Conservation (phyloP, 1,284 basidiomycete genomes). For the Grifola frondosa region DNA sequence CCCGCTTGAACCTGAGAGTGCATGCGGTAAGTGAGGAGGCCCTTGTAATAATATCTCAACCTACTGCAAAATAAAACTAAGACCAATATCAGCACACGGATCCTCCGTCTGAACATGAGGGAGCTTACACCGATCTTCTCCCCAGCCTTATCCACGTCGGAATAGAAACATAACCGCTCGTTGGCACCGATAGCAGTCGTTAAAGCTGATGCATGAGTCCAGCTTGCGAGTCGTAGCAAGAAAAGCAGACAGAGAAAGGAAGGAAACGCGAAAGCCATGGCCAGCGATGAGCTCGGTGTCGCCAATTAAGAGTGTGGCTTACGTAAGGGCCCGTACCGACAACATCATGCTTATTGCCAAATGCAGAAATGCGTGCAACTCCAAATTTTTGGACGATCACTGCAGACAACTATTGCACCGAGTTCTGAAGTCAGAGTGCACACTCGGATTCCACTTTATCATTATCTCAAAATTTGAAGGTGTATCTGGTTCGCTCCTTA, state of each 20-base stretch:
- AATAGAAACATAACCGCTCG: constrained; percentile 92
- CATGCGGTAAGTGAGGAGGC: constrained; percentile 5
- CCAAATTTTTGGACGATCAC: too few relatives aligned
- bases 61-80: constrained; percentile 61
- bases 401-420: too few relatives aligned
- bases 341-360: too few relatives aligned
- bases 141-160: constrained; percentile 91
- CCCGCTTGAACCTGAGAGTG: constrained; percentile 97
- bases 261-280: constrained; percentile 25
- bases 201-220: constrained; percentile 63
- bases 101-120: not conserved
- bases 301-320: constrained; percentile 13
- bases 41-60: constrained; percentile 34
- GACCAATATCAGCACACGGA: not conserved
- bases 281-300: constrained; percentile 23
- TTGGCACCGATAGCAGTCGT: constrained; percentile 87
- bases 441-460: too few relatives aligned
- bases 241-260: constrained; percentile 22
- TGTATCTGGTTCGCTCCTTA: too few relatives aligned
- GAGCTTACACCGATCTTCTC: constrained; percentile 84
- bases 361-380: too few relatives aligned
- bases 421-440: too few relatives aligned
- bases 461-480: too few relatives aligned
- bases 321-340: constrained; percentile 14
- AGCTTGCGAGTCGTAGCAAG: constrained; percentile 19